phyloP scores from a whole-genome alignment of 257 asterid species.

The Solanum medicagineum region DNA sequence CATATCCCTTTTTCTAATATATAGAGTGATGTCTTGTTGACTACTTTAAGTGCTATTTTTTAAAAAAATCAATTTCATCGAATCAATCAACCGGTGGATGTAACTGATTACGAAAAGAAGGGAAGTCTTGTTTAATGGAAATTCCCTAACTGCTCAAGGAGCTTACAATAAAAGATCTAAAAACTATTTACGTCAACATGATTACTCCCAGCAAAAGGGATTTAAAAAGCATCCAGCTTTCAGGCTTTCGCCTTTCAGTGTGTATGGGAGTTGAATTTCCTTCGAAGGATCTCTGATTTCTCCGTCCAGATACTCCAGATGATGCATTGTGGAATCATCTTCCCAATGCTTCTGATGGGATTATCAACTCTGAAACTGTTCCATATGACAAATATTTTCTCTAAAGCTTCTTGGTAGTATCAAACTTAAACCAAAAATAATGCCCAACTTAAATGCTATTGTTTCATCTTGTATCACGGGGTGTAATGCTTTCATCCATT shows the following conservation, averaged over 20 bases:
- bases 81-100: neutral
- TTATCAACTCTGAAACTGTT: neutral
- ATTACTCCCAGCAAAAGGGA: neutral
- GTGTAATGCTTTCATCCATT: neutral
- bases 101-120: neutral
- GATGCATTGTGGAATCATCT: neutral
- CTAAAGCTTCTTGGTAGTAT: neutral
- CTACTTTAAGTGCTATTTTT: neutral
- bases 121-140: neutral
- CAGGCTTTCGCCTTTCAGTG: neutral
- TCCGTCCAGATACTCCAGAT: neutral
- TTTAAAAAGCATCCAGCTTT: neutral
- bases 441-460: neutral
- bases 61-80: neutral
- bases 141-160: neutral
- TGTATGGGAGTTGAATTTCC: neutral
- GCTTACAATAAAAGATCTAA: neutral
- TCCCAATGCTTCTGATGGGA: neutral
- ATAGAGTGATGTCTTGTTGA: neutral
- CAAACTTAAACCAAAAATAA: neutral
- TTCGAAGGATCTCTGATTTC: neutral
- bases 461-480: neutral
- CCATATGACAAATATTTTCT: neutral
- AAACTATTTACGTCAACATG: neutral
- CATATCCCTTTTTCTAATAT: neutral